phyloP scores from a whole-genome alignment of 306 rosid genomes.

The Crotalaria pallida region DNA sequence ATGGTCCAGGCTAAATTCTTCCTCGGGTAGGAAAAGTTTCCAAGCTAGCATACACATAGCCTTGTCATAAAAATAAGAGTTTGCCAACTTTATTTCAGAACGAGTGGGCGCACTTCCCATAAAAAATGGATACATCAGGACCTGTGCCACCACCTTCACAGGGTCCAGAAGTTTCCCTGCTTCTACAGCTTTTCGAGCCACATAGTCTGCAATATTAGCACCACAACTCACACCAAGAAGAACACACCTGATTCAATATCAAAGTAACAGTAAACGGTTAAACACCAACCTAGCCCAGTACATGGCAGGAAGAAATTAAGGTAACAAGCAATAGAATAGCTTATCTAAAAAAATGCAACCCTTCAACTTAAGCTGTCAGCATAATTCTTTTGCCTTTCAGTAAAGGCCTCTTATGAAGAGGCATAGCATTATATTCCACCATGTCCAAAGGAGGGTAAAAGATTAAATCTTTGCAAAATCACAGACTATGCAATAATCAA shows the following conservation, averaged over 20 bases:
- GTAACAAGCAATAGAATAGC: not conserved
- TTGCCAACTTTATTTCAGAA: constrained; percentile 89
- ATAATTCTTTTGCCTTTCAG: not conserved
- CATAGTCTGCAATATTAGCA: constrained; percentile 89
- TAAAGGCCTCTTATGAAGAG: constrained; percentile 2
- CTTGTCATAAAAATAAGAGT: constrained; percentile 92
- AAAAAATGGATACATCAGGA: constrained; percentile 83
- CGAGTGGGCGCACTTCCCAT: constrained; percentile 84
- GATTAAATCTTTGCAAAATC: not conserved
- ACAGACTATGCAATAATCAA: not conserved
- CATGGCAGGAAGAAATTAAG: not conserved
- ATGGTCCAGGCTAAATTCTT: constrained; percentile 81
- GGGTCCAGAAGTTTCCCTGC: constrained; percentile 85
- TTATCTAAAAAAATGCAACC: constrained; percentile 1
- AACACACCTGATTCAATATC: constrained; percentile 64
- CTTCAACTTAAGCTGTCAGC: not conserved
- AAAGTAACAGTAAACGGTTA: constrained; percentile 15
- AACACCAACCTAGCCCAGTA: not conserved
- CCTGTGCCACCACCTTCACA: constrained; percentile 90
- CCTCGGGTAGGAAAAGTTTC: constrained; percentile 86
- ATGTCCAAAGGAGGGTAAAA: not conserved
- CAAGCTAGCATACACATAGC: constrained; percentile 92
- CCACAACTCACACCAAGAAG: constrained; percentile 98
- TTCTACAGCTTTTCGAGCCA: constrained; percentile 90
- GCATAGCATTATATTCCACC: not conserved